These are phyloP conservation scores for Elaeis guineensis DNA, from an alignment of 176 grass and related monocot genomes.

Conservation along the genomic window DNA sequence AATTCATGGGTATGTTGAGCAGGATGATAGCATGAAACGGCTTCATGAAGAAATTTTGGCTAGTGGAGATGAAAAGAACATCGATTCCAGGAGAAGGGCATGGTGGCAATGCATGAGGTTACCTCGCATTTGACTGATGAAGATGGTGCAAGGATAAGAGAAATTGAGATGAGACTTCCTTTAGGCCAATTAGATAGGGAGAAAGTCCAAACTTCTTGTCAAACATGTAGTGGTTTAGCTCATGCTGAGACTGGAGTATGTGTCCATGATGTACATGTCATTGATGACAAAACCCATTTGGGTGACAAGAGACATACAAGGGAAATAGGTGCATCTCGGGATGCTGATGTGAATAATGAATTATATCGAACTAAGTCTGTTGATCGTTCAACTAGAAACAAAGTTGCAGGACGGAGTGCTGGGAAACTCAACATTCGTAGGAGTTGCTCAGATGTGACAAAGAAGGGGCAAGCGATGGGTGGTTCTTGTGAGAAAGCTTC, in stretches of 20 bases:
- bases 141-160: conserved; percentile 13
- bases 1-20: background rate
- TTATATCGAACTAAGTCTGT: background rate
- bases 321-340: conserved; percentile 16
- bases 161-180: conserved; percentile 23
- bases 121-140: background rate
- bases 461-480: conserved; percentile 19
- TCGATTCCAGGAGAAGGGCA: conserved; percentile 27
- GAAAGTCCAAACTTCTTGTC: conserved; percentile 12
- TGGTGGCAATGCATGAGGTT: conserved; percentile 27
- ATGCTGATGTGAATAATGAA: conserved; percentile 17
- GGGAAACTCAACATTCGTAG: too few species aligned
- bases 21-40: background rate
- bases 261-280: conserved; percentile 74
- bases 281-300: conserved; percentile 40
- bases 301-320: conserved; percentile 9
- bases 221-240: conserved; percentile 18
- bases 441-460: conserved; percentile 16
- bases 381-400: background rate
- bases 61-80: conserved; percentile 3
- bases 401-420: too few species aligned
- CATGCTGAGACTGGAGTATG: conserved; percentile 3
- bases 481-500: conserved; percentile 28
- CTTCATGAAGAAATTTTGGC: background rate
- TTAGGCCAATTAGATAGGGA: conserved; percentile 24